Percentiles rank a stretch among this genome's conserved stretches.
Conservation (phyloP, 345 rosid genomes). For the Raphanus raphanistrum region DNA sequence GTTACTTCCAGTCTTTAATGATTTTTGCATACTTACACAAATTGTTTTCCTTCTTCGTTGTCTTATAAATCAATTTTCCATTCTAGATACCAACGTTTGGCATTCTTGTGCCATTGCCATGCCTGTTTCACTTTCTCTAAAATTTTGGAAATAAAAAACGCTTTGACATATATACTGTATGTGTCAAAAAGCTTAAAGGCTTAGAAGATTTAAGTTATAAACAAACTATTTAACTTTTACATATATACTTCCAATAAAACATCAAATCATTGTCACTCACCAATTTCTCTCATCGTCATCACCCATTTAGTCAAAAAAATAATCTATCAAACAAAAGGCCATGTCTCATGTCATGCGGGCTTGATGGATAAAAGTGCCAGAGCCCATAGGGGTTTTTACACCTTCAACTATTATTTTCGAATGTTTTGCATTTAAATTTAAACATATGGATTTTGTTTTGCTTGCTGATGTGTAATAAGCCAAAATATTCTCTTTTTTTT, state of each 20-base stretch:
- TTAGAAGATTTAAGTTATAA: not conserved
- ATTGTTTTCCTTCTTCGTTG: not conserved
- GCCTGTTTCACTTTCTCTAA: no score
- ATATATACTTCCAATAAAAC: not conserved
- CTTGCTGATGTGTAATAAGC: constrained; percentile 23
- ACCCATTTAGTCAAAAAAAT: not conserved
- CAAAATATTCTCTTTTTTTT: not conserved
- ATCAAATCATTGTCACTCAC: not conserved
- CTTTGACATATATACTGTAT: no score
- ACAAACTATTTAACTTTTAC: not conserved
- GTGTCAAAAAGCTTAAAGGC: no score
- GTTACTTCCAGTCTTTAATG: not conserved
- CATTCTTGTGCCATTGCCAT: no score
- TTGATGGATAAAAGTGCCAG: constrained; percentile 4
- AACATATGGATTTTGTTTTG: not conserved
- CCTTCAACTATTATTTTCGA: not conserved
- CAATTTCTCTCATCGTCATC: not conserved
- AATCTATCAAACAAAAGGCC: constrained; percentile 12
- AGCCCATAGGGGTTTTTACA: not conserved
- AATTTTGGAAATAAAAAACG: no score
- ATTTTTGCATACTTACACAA: not conserved
- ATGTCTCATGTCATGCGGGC: constrained; percentile 30
- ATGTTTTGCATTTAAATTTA: not conserved
- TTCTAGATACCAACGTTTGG: not conserved
- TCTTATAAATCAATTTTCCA: not conserved